These are phyloP conservation scores for Lachancea thermotolerans DNA, from an alignment of 805 yeast species.

Conservation along the genomic window DNA sequence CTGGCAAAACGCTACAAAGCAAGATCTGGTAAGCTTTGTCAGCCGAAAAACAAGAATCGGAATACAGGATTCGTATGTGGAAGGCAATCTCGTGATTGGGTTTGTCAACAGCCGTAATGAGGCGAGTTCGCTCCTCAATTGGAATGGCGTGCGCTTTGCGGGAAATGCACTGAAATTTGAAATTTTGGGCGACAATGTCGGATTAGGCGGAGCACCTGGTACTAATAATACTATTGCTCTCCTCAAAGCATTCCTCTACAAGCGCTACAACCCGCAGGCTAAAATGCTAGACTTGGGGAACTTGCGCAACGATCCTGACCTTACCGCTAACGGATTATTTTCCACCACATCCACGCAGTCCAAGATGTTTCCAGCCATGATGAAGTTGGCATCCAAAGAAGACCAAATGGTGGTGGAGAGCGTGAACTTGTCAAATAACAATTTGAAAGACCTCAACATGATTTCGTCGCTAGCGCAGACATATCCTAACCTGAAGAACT, in stretches of 20 bases:
- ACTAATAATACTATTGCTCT: conserved; percentile 50
- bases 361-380: conserved; percentile 83
- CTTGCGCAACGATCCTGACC: conserved; percentile 56
- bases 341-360: conserved; percentile 54
- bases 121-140: conserved; percentile 50
- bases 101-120: conserved; percentile 48
- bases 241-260: conserved; percentile 50
- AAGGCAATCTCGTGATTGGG: conserved; percentile 54
- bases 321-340: conserved; percentile 59
- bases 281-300: conserved; percentile 64
- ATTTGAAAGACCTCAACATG: conserved; percentile 51
- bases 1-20: conserved; percentile 74
- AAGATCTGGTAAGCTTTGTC: conserved; percentile 62
- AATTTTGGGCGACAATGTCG: conserved; percentile 21
- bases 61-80: conserved; percentile 46
- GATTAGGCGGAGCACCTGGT: conserved; percentile 13
- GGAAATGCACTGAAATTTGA: conserved; percentile 57
- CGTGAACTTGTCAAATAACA: conserved; percentile 62
- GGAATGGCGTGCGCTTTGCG: conserved; percentile 78
- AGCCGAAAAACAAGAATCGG: conserved; percentile 57
- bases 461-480: conserved; percentile 62
- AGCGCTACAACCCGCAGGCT: conserved; percentile 58
- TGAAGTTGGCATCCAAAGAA: conserved; percentile 67
- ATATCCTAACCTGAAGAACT: conserved; percentile 69
- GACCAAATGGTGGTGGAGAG: conserved; percentile 47